A percentile compares a stretch with the other conserved stretches of the same genome.
These are phyloP conservation scores for Pilobolus umbonatus DNA, from an alignment of 192 early-diverging fungal species.

Conservation along the genomic window DNA sequence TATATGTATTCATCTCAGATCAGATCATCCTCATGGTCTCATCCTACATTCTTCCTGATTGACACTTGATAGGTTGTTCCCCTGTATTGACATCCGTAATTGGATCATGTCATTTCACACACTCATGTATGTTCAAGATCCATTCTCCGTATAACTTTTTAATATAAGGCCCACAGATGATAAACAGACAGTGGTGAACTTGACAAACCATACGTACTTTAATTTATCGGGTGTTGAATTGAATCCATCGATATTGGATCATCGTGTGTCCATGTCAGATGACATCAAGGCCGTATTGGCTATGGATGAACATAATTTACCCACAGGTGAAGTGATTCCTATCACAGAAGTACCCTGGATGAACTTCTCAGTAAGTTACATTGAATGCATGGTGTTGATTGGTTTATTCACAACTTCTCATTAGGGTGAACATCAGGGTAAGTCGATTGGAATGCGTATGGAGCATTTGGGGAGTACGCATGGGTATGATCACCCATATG, in stretches of 20 bases:
- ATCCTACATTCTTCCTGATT: too few relatives aligned
- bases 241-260: slow-evolving; percentile 43
- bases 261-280: slow-evolving; percentile 47
- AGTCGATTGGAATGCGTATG: slow-evolving; percentile 47
- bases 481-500: slow-evolving; percentile 85
- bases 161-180: slow-evolving; percentile 45
- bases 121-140: too few relatives aligned
- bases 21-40: too few relatives aligned
- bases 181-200: slow-evolving; percentile 58
- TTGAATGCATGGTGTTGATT: not conserved
- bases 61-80: too few relatives aligned
- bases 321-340: slow-evolving; percentile 61
- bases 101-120: too few relatives aligned
- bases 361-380: slow-evolving; percentile 45
- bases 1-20: too few relatives aligned
- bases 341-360: slow-evolving; percentile 37
- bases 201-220: slow-evolving; percentile 89
- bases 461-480: slow-evolving; percentile 45
- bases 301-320: slow-evolving; percentile 53
- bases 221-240: slow-evolving; percentile 69
- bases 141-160: too few relatives aligned
- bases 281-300: slow-evolving; percentile 49
- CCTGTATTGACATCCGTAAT: too few relatives aligned
- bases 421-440: slow-evolving; percentile 13
- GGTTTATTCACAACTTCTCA: not conserved